Percentiles rank a stretch among this genome's conserved stretches.
These are phyloP conservation scores for Pythium sp. DNA, from an alignment of 352 stramenopile genomes.

Conservation along the genomic window DNA sequence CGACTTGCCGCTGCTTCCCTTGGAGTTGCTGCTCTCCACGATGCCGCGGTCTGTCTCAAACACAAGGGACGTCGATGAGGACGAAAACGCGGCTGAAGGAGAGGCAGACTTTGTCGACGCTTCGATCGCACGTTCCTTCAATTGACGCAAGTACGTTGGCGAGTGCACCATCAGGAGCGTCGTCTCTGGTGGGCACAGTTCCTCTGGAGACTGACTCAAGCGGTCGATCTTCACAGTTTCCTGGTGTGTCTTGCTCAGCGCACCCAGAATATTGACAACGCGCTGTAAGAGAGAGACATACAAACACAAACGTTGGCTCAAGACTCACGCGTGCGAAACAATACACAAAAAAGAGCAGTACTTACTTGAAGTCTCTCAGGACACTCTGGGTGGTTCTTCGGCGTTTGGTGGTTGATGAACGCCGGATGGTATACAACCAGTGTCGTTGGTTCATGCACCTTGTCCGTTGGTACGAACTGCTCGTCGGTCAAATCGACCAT, in stretches of 20 bases:
- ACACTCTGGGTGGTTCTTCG: slow-evolving; percentile 79
- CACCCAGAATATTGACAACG: slow-evolving; percentile 65
- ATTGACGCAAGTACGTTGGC: slow-evolving; percentile 70
- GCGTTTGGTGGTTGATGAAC: slow-evolving; percentile 84
- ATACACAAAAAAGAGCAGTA: slow-evolving; percentile 14
- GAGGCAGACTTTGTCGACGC: slow-evolving; percentile 39
- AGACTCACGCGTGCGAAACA: neutral
- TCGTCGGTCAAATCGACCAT: slow-evolving; percentile 79
- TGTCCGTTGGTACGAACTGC: slow-evolving; percentile 23
- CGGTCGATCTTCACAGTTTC: slow-evolving; percentile 67
- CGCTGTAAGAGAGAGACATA: slow-evolving; percentile 30
- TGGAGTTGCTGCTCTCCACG: slow-evolving; percentile 33
- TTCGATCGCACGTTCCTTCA: slow-evolving; percentile 65
- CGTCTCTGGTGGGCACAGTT: slow-evolving; percentile 71
- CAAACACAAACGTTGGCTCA: neutral
- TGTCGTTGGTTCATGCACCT: slow-evolving; percentile 43
- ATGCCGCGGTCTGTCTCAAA: slow-evolving; percentile 80
- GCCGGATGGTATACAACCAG: slow-evolving; percentile 81
- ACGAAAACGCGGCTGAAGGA: slow-evolving; percentile 22
- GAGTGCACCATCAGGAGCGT: slow-evolving; percentile 82
- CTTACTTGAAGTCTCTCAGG: slow-evolving; percentile 77
- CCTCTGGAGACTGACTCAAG: slow-evolving; percentile 60
- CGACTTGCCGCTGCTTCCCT: slow-evolving; percentile 34
- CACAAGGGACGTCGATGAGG: slow-evolving; percentile 49
- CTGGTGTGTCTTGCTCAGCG: slow-evolving; percentile 62